Percentiles rank a stretch among this genome's conserved stretches.
phyloP scores from a whole-genome alignment of 345 rosid species.

The Carallia pectinifolia region DNA sequence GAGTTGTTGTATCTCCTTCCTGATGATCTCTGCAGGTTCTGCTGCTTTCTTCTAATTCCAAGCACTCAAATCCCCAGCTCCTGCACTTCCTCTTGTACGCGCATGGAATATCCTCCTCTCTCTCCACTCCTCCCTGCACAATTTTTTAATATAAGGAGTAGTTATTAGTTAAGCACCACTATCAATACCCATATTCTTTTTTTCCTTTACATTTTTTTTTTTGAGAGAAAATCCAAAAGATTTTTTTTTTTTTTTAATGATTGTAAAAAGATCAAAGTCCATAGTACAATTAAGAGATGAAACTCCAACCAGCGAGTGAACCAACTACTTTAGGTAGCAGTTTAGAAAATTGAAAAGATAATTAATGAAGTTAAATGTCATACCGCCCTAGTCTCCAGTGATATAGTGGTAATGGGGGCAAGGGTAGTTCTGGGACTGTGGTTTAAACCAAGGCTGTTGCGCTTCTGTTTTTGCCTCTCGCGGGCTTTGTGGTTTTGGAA shows the following conservation, averaged over 20 bases:
- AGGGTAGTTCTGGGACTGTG: constrained; percentile 44
- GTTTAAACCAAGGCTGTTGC: constrained; percentile 57
- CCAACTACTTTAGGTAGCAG: too few species aligned
- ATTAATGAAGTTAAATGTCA: neutral
- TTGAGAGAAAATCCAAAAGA: neutral
- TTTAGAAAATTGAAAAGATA: too few species aligned
- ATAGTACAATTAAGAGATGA: too few species aligned
- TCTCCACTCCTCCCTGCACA: constrained; percentile 37
- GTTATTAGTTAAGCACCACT: too few species aligned
- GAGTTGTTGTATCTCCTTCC: constrained; percentile 65
- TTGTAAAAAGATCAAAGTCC: too few species aligned
- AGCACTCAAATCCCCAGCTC: constrained; percentile 74
- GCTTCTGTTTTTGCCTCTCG: constrained; percentile 94
- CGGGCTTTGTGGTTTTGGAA: constrained; percentile 99
- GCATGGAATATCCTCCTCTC: constrained; percentile 50
- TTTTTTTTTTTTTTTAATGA: too few species aligned
- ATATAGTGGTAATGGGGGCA: constrained; percentile 30
- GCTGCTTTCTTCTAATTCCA: constrained; percentile 46
- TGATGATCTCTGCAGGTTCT: constrained; percentile 32
- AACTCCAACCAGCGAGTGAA: too few species aligned
- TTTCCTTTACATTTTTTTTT: too few species aligned
- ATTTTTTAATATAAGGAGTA: neutral
- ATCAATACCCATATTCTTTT: too few species aligned
- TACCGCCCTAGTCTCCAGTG: constrained; percentile 49
- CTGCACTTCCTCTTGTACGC: constrained; percentile 77